Conservation (phyloP, 2,329 filamentous ascomycete species). For the Pseudocercospora pini-densiflorae region DNA sequence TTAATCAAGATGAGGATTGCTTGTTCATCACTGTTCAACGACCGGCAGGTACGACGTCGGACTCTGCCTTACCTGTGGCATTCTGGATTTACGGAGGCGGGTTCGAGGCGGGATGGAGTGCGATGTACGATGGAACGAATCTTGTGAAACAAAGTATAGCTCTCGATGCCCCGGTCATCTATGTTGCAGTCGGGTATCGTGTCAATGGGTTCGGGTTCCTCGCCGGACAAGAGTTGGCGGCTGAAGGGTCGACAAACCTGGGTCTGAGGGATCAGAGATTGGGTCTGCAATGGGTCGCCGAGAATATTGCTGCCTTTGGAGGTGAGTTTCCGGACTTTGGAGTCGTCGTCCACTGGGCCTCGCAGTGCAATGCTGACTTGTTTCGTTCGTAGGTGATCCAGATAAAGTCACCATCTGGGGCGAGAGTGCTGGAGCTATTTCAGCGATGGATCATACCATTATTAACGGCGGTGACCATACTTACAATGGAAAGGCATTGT, state of each 20-base stretch:
- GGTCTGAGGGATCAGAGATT: constrained; percentile 37
- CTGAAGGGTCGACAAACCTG: constrained; percentile 39
- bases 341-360: no score
- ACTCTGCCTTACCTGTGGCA: constrained; percentile 50
- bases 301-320: constrained; percentile 59
- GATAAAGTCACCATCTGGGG: constrained; percentile 44
- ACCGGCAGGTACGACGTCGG: constrained; percentile 44
- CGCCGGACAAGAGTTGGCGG: constrained; percentile 33
- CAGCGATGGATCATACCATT: constrained; percentile 74
- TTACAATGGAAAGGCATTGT: constrained; percentile 52
- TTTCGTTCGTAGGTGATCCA: not conserved
- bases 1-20: constrained; percentile 48
- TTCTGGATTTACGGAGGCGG: constrained; percentile 55
- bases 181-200: constrained; percentile 54
- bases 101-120: constrained; percentile 44
- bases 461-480: constrained; percentile 69
- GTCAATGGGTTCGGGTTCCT: constrained; percentile 40
- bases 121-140: constrained; percentile 48
- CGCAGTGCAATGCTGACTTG: not conserved
- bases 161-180: constrained; percentile 66
- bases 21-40: constrained; percentile 40
- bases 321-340: constrained; percentile 25
- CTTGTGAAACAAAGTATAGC: constrained; percentile 48
- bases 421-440: constrained; percentile 56
- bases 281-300: constrained; percentile 42